Conservation (phyloP, 768 basidiomycete species). For the Auricularia sp. region DNA sequence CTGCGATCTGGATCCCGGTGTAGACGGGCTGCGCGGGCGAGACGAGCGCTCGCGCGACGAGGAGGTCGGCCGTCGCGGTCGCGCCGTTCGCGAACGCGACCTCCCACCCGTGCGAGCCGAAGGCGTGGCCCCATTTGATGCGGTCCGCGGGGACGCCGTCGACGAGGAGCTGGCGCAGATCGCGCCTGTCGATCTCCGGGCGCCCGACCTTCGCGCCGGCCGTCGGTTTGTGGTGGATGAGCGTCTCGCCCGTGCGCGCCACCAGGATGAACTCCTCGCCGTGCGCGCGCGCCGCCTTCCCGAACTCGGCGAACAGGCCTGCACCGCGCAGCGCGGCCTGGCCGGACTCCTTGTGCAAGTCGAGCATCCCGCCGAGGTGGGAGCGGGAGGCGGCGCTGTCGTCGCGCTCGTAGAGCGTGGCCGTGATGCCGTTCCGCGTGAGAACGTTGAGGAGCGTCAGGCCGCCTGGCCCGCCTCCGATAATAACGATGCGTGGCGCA, state of each 20-base stretch:
- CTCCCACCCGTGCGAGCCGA: no score
- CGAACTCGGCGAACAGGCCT: conserved; percentile 15
- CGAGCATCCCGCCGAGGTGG: conserved; percentile 15
- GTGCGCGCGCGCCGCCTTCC: conserved; percentile 12
- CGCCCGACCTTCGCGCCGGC: background rate
- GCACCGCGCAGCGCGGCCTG: conserved; percentile 15
- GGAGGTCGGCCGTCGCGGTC: no score
- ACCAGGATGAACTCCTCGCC: conserved; percentile 17
- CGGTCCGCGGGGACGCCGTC: conserved; percentile 4
- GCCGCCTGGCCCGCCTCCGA: conserved; percentile 12
- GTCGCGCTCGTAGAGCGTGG: background rate
- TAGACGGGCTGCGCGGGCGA: no score
- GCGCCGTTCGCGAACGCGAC: no score
- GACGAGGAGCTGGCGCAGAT: conserved; percentile 10
- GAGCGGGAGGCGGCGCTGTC: background rate
- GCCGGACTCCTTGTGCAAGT: conserved; percentile 20
- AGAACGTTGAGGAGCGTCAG: background rate
- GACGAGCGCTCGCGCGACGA: no score
- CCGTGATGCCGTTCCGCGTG: background rate
- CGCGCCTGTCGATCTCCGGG: background rate
- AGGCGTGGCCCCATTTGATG: no score
- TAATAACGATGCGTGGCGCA: conserved; percentile 7
- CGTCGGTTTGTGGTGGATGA: background rate
- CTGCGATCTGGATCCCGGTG: no score
- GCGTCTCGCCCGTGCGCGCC: conserved; percentile 3